Evolutionary conservation across 257 asterid genomes (phyloP).

Genomic region (Eustoma russellianum): DNA sequence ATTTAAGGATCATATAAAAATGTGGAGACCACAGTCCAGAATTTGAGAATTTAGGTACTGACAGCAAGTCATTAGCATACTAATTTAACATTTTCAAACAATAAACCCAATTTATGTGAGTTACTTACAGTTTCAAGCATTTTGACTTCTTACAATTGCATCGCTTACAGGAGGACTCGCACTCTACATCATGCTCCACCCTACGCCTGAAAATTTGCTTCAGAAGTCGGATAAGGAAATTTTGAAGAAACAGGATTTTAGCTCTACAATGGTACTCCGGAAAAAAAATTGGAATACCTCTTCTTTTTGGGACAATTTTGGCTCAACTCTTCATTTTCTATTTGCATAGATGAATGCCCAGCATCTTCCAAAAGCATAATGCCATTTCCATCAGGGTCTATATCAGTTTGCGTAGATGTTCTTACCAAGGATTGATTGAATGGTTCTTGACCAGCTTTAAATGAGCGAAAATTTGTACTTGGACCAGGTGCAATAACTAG

Average conservation of each 20-base stretch:
- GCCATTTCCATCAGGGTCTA: slow-evolving; percentile 28
- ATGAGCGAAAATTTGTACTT: slow-evolving; percentile 32
- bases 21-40: neutral
- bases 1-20: neutral
- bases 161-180: slow-evolving; percentile 60
- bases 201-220: slow-evolving; percentile 42
- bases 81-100: neutral
- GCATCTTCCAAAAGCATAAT: slow-evolving; percentile 36
- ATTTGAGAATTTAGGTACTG: neutral
- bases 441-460: slow-evolving; percentile 30
- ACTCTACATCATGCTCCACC: slow-evolving; percentile 46
- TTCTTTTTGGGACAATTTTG: slow-evolving; percentile 86
- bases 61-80: neutral
- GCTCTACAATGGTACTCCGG: neutral
- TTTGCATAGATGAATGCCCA: slow-evolving; percentile 25
- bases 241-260: neutral
- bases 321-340: slow-evolving; percentile 44
- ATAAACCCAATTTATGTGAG: neutral
- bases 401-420: slow-evolving; percentile 30
- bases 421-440: slow-evolving; percentile 20
- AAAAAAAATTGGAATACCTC: slow-evolving; percentile 30
- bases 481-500: slow-evolving; percentile 51
- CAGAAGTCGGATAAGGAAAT: slow-evolving; percentile 10
- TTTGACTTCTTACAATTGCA: slow-evolving; percentile 96
- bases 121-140: slow-evolving; percentile 94